Conservation (phyloP, 139 green algal species). For the Haematococcus lacustris region DNA sequence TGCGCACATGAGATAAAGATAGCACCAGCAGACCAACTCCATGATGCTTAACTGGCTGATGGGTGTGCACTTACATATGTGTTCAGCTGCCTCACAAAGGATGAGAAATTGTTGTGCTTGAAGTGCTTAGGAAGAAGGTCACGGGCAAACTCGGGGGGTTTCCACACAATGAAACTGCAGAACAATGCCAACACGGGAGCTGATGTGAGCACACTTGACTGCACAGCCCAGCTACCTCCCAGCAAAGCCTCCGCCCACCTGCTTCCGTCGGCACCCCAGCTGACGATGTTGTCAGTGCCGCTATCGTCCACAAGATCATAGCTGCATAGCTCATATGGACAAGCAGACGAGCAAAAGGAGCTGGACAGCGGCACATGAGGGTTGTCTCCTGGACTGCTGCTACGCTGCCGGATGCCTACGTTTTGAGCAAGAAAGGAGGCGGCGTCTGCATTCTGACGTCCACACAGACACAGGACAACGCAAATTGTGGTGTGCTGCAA, state of each 20-base stretch:
- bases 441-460: conserved; percentile 10
- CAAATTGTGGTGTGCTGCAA: too few relatives aligned
- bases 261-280: conserved; percentile 71
- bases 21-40: too few relatives aligned
- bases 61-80: conserved; percentile 94
- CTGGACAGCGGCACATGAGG: too few relatives aligned
- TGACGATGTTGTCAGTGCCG: conserved; percentile 68
- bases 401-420: conserved; percentile 45
- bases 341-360: too few relatives aligned
- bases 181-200: not conserved
- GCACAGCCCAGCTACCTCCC: not conserved
- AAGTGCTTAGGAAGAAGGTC: conserved; percentile 89
- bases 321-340: conserved; percentile 54
- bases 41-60: too few relatives aligned
- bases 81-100: conserved; percentile 95
- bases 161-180: conserved; percentile 80
- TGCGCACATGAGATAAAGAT: too few relatives aligned
- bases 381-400: too few relatives aligned
- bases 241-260: conserved; percentile 45
- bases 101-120: conserved; percentile 92
- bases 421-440: conserved; percentile 60
- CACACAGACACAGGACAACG: too few relatives aligned
- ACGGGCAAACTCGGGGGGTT: conserved; percentile 80
- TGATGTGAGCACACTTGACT: not conserved
- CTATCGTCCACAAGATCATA: conserved; percentile 92